Conservation (phyloP, 164 flowering plant genomes). For the Pachysandra terminalis region DNA sequence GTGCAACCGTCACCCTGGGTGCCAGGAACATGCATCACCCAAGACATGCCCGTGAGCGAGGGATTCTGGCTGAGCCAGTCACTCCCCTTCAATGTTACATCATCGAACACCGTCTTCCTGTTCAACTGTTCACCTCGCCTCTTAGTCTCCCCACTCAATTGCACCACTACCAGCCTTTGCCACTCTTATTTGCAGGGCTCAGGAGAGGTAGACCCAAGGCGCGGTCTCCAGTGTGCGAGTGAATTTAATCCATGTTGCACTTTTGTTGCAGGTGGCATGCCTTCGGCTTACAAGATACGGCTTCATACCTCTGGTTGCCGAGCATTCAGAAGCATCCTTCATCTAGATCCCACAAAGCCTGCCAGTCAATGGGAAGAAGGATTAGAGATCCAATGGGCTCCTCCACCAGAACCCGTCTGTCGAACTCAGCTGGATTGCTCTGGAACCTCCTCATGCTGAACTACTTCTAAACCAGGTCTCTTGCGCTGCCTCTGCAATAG, state of each 20-base stretch:
- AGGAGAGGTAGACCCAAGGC: slow-evolving; percentile 31
- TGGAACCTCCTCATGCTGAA: slow-evolving; percentile 33
- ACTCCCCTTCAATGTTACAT: slow-evolving; percentile 60
- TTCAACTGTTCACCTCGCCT: slow-evolving; percentile 64
- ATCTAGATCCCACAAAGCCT: slow-evolving; percentile 39
- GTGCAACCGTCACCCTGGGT: slow-evolving; percentile 59
- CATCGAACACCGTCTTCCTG: slow-evolving; percentile 61
- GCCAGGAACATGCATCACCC: slow-evolving; percentile 38
- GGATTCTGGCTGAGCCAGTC: slow-evolving; percentile 58
- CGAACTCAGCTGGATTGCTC: slow-evolving; percentile 47
- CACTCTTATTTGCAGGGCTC: slow-evolving; percentile 48
- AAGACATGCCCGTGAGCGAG: slow-evolving; percentile 47
- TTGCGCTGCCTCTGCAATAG: slow-evolving; percentile 47
- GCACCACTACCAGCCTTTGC: slow-evolving; percentile 57
- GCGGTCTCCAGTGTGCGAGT: slow-evolving; percentile 39
- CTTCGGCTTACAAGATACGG: slow-evolving; percentile 67
- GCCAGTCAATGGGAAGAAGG: slow-evolving; percentile 62
- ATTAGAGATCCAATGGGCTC: slow-evolving; percentile 66
- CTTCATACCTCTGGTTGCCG: slow-evolving; percentile 58
- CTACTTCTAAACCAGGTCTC: slow-evolving; percentile 17
- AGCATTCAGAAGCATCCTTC: slow-evolving; percentile 63
- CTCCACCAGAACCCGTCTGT: slow-evolving; percentile 57
- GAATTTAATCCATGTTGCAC: slow-evolving; percentile 52
- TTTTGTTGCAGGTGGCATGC: slow-evolving; percentile 61
- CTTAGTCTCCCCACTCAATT: slow-evolving; percentile 58